Evolutionary conservation across 2,329 filamentous ascomycete genomes (phyloP).

Genomic region (Venturia oleaginea): DNA sequence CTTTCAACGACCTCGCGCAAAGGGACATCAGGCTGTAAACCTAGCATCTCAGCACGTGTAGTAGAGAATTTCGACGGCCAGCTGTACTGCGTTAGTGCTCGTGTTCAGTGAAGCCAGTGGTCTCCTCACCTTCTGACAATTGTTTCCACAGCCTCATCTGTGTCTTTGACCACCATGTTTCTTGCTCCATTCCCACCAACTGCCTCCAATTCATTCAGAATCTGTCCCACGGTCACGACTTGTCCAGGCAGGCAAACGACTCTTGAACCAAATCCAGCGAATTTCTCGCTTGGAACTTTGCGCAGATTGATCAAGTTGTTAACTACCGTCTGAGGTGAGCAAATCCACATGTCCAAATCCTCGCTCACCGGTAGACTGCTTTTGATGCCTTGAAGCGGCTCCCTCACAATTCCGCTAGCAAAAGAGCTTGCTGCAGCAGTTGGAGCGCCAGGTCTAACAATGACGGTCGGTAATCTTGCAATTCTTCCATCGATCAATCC

Average conservation of each 20-base stretch:
- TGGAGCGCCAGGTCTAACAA: conserved; percentile 51
- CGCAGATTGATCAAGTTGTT: conserved; percentile 46
- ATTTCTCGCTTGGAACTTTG: conserved; percentile 40
- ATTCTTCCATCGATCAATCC: conserved; percentile 50
- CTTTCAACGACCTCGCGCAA: neutral
- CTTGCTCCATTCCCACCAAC: conserved; percentile 46
- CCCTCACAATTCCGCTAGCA: conserved; percentile 54
- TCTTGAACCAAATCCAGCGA: conserved; percentile 26
- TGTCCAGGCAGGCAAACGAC: conserved; percentile 47
- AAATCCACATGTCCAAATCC: conserved; percentile 49
- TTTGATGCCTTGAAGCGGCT: conserved; percentile 48
- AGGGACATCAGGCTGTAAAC: neutral
- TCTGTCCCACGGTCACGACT: conserved; percentile 45
- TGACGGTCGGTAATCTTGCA: conserved; percentile 53
- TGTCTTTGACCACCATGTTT: conserved; percentile 42
- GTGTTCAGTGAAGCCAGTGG: conserved; percentile 48
- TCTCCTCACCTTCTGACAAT: conserved; percentile 50
- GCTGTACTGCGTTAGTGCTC: conserved; percentile 14
- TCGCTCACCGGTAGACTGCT: conserved; percentile 42
- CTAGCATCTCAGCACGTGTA: neutral
- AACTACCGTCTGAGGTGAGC: conserved; percentile 45
- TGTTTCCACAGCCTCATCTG: conserved; percentile 40
- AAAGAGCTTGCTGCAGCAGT: conserved; percentile 55
- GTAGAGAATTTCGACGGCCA: neutral
- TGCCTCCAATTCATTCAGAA: conserved; percentile 46